Evolutionary conservation across 306 rosid species (phyloP).

Genomic region (Betula pendula): DNA sequence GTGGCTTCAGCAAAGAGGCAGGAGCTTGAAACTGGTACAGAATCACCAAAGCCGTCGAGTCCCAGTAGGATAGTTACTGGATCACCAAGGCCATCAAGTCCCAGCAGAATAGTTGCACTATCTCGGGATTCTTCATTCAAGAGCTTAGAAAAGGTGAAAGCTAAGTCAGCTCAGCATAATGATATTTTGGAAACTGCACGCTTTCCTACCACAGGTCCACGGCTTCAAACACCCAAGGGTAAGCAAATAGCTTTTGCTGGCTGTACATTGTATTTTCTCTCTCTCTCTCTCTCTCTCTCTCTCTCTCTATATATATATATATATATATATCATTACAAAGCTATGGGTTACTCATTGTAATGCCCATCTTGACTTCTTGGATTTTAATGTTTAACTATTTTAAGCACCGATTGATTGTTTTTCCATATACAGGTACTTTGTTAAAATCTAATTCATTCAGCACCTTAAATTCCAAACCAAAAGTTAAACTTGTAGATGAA

Average conservation of each 20-base stretch:
- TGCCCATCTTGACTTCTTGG: conserved; percentile 16
- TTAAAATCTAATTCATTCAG: conserved; percentile 76
- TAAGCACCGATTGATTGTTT: conserved; percentile 14
- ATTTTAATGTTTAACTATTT: conserved; percentile 12
- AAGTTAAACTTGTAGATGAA: conserved; percentile 66
- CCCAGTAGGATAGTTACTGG: conserved; percentile 3
- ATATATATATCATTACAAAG: not conserved
- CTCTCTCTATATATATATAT: not conserved
- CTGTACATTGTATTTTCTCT: conserved; percentile 8
- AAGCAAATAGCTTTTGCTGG: conserved; percentile 24
- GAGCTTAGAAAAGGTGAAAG: conserved; percentile 59
- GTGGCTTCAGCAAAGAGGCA: conserved; percentile 58
- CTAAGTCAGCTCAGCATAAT: conserved; percentile 45
- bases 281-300: conserved; percentile 2
- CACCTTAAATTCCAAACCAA: conserved; percentile 55
- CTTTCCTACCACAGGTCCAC: conserved; percentile 44
- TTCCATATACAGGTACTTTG: conserved; percentile 52
- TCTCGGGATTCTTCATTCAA: conserved; percentile 69
- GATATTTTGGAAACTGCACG: conserved; percentile 42
- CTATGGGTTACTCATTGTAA: not conserved
- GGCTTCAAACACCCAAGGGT: conserved; percentile 52
- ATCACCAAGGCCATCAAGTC: conserved; percentile 33
- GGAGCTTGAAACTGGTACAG: conserved; percentile 57
- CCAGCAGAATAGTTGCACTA: conserved; percentile 45
- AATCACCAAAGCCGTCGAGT: conserved; percentile 67